phyloP scores from a whole-genome alignment of 345 rosid species.

The Hevea brasiliensis region DNA sequence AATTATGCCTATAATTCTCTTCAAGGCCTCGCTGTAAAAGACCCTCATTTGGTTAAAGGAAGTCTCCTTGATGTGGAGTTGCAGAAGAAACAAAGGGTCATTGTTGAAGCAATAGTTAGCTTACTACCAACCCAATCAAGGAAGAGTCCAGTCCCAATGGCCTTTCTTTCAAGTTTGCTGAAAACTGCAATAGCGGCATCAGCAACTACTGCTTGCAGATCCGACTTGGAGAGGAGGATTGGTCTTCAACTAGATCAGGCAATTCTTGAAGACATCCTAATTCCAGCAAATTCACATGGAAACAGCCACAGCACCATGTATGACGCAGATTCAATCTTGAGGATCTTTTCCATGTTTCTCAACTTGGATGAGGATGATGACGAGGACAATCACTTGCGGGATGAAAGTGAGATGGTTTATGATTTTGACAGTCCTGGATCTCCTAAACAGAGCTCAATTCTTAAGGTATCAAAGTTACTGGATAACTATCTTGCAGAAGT shows the following conservation, averaged over 20 bases:
- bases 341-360: constrained; percentile 82
- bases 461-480: constrained; percentile 87
- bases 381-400: constrained; percentile 59
- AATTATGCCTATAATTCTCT: constrained; percentile 79
- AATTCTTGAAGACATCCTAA: constrained; percentile 91
- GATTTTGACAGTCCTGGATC: constrained; percentile 92
- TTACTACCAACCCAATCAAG: constrained; percentile 88
- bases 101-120: constrained; percentile 71
- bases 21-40: constrained; percentile 65
- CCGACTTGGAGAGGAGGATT: constrained; percentile 82
- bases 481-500: constrained; percentile 92
- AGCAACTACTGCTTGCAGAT: constrained; percentile 63
- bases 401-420: constrained; percentile 77
- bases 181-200: constrained; percentile 75
- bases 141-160: constrained; percentile 85
- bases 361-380: constrained; percentile 86
- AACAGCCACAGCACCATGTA: constrained; percentile 57
- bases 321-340: constrained; percentile 77
- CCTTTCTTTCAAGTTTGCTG: constrained; percentile 83
- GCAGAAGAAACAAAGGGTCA: constrained; percentile 74
- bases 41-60: constrained; percentile 59
- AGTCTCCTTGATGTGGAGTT: constrained; percentile 55
- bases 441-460: constrained; percentile 88
- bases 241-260: constrained; percentile 97
- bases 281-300: constrained; percentile 62